Evolutionary conservation across 2,329 filamentous ascomycete genomes (phyloP), one percentile per base, ranked within the genome.

Genomic region (Magnaporthiopsis rhizophila): DNA sequence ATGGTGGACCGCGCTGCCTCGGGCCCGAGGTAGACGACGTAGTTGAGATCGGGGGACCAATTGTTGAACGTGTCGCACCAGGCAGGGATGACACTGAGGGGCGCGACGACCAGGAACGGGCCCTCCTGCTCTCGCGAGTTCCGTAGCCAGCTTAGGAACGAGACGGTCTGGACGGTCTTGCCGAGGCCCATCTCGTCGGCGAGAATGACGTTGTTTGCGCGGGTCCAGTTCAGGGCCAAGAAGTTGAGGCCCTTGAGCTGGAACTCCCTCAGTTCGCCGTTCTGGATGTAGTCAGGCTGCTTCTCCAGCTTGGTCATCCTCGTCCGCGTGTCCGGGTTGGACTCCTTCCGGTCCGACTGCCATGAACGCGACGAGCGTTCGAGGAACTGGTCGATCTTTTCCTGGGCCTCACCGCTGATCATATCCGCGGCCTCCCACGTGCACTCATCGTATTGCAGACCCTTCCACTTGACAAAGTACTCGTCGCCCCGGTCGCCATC

Each of bases 131-230:
- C 84, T 69, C 94, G 87, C 65, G 92, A 88, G 76, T 98, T 94
- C 64, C 92, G 90, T 66, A 99, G 83, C 94, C 95, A 99, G 74
- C 94, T 97, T 75, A 99, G 89, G 75, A 98, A 98, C 0, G 94
- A 88, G 34, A 99, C 93, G 0, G 94, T 97, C 77, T 99, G 95
- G 0, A 99, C 95, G 0, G 95, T 99, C 79, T 99, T 99, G 34
- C 95, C 95, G 18, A 99, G 83, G 71, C 95, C 95, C 95, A 99
- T 99, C 77, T 99, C 95, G 74, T 99, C 95, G 61, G 95, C 95
- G 63, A 99, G 84, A 70, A 99, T 97, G 72, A 98, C 95, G 71
- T 98, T 99, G 75, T 95, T 95, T 64, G 87, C 88, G 71, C 90
- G 89, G 63, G 90, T 91, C 96, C 96, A 99, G 76, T 98, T 97